phyloP scores from a whole-genome alignment of 805 yeast species.

The Jamesozyma rosinii region DNA sequence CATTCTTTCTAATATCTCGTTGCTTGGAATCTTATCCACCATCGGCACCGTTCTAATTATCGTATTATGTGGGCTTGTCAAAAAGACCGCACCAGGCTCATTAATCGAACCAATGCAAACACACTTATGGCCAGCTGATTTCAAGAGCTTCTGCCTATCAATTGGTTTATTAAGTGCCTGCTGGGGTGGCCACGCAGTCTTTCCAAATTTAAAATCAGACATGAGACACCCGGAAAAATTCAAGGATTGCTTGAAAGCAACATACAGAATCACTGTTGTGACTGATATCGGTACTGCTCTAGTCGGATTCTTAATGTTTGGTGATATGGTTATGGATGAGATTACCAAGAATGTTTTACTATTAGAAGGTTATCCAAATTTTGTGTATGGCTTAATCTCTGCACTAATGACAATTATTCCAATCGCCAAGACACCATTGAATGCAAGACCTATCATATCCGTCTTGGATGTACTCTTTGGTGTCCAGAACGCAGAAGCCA shows the following conservation, averaged over 20 bases:
- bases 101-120: conserved; percentile 55
- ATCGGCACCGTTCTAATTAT: conserved; percentile 53
- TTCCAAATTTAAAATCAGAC: conserved; percentile 63
- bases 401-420: conserved; percentile 73
- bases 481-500: conserved; percentile 18
- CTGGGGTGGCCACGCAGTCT: conserved; percentile 79
- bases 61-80: conserved; percentile 53
- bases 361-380: conserved; percentile 58
- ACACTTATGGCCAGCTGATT: conserved; percentile 51
- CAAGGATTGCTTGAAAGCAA: conserved; percentile 41
- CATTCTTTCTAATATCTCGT: conserved; percentile 55
- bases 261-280: conserved; percentile 51
- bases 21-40: conserved; percentile 65
- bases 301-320: conserved; percentile 75
- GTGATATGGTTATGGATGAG: conserved; percentile 56
- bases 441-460: conserved; percentile 72
- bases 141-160: conserved; percentile 45
- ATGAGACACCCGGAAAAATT: conserved; percentile 60
- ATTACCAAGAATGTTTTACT: conserved; percentile 65
- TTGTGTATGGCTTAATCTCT: conserved; percentile 51
- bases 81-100: conserved; percentile 64
- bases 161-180: conserved; percentile 69
- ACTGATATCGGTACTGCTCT: conserved; percentile 58
- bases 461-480: conserved; percentile 50
- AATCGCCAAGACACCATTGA: conserved; percentile 72